Percentiles rank a stretch among this genome's conserved stretches.
These are phyloP conservation scores for Cyathus striatus DNA, from an alignment of 768 basidiomycete species.

Conservation along the genomic window DNA sequence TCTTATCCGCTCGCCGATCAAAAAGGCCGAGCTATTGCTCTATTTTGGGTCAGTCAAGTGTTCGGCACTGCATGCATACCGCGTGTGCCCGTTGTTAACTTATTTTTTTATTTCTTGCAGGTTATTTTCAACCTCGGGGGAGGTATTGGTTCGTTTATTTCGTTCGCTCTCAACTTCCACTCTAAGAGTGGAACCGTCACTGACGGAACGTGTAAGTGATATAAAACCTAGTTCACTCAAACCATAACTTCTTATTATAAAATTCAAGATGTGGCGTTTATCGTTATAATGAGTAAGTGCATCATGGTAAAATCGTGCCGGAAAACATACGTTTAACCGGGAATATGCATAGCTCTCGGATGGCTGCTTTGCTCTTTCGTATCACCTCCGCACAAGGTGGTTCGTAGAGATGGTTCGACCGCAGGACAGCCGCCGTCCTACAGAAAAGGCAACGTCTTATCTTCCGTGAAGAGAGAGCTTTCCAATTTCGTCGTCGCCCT, in stretches of 20 bases:
- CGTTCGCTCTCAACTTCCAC: conserved; percentile 20
- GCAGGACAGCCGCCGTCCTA: conserved; percentile 15
- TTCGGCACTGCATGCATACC: not conserved
- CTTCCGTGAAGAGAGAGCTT: conserved; percentile 13
- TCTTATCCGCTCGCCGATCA: conserved; percentile 22
- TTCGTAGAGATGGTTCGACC: conserved; percentile 16
- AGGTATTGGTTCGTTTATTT: conserved; percentile 23
- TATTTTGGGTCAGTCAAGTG: conserved; percentile 15
- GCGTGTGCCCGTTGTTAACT: not conserved
- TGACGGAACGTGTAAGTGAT: conserved; percentile 19
- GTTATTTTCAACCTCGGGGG: conserved; percentile 24
- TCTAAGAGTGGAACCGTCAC: conserved; percentile 20
- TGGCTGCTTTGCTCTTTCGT: conserved; percentile 17
- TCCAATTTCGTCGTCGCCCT: conserved; percentile 12
- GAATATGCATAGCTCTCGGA: conserved; percentile 13
- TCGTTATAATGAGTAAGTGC: conserved; percentile 22
- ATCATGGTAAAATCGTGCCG: conserved; percentile 3
- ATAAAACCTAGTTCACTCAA: not conserved
- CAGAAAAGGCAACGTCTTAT: conserved; percentile 6
- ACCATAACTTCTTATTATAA: not conserved
- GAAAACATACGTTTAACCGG: too few relatives aligned
- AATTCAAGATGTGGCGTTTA: conserved; percentile 19
- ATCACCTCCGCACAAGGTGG: conserved; percentile 19
- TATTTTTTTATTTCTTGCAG: conserved; percentile 3
- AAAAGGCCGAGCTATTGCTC: conserved; percentile 18